Evolutionary conservation across 2,329 filamentous ascomycete species (phyloP).

Genomic region (Phyllachora maydis): DNA sequence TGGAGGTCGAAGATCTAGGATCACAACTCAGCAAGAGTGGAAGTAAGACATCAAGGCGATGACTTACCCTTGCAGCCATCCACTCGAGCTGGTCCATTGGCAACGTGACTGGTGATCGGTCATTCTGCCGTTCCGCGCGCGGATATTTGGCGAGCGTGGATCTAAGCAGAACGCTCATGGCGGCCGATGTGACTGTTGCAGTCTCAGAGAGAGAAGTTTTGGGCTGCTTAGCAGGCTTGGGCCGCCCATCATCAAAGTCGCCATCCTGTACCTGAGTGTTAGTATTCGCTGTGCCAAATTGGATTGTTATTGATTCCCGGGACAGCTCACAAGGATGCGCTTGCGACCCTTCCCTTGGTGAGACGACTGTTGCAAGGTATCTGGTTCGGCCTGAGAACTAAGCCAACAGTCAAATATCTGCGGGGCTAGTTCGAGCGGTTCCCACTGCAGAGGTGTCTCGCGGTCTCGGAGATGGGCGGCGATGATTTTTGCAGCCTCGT

Average conservation of each 20-base stretch:
- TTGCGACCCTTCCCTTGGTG: slow-evolving; percentile 16
- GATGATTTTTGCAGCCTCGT: slow-evolving; percentile 25
- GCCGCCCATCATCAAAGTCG: slow-evolving; percentile 3
- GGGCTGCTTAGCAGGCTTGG: slow-evolving; percentile 6
- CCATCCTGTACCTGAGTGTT: slow-evolving; percentile 5
- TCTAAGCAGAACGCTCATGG: slow-evolving; percentile 13
- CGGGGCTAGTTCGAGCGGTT: slow-evolving; percentile 23
- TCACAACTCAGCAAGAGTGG: slow-evolving; percentile 2
- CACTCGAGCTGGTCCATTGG: slow-evolving; percentile 15
- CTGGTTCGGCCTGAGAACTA: slow-evolving; percentile 15
- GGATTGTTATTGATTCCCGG: not conserved
- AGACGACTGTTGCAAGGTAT: slow-evolving; percentile 3
- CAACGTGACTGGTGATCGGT: no score
- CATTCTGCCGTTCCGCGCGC: no score
- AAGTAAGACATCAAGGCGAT: not conserved
- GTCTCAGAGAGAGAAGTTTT: no score
- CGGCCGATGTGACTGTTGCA: no score
- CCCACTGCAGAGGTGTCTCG: slow-evolving; percentile 20
- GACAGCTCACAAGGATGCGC: slow-evolving; percentile 22
- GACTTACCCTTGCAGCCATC: slow-evolving; percentile 16
- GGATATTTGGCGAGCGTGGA: no score
- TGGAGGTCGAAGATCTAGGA: slow-evolving; percentile 16
- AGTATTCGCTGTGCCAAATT: slow-evolving; percentile 2
- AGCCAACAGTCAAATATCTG: slow-evolving; percentile 25
- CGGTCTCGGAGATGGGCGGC: slow-evolving; percentile 19